These are phyloP conservation scores for Salix purpurea DNA, from an alignment of 345 rosid genomes.

Conservation along the genomic window DNA sequence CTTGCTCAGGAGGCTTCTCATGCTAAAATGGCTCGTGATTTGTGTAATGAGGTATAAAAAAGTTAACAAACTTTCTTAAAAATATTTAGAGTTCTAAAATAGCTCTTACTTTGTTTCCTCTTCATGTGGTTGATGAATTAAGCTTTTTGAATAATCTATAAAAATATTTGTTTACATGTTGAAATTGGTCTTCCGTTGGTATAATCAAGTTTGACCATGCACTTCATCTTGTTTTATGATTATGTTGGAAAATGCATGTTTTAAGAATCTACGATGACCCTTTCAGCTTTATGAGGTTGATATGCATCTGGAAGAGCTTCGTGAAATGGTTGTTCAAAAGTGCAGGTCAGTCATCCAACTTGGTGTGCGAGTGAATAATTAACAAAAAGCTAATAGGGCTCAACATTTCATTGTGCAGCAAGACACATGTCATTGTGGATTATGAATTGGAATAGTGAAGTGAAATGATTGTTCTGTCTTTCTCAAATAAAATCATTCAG, in stretches of 20 bases:
- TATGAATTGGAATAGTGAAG: no score
- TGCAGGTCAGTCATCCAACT: constrained; percentile 58
- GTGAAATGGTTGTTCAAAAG: constrained; percentile 58
- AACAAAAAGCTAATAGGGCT: no score
- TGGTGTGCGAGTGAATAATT: background rate
- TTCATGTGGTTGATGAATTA: background rate
- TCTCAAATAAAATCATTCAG: no score
- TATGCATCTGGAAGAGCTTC: constrained; percentile 69
- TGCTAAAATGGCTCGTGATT: constrained; percentile 71
- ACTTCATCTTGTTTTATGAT: background rate
- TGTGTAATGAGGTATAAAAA: constrained; percentile 57
- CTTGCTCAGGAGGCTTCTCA: constrained; percentile 81
- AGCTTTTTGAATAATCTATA: background rate
- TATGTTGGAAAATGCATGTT: background rate
- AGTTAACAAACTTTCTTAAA: background rate
- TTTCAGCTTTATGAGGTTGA: constrained; percentile 66
- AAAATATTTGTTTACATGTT: background rate
- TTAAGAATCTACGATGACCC: constrained; percentile 7
- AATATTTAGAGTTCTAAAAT: background rate
- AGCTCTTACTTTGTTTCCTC: background rate
- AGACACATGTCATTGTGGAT: no score
- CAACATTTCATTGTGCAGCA: no score
- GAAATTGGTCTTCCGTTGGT: background rate
- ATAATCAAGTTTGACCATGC: background rate
- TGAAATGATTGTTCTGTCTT: no score